Conservation (phyloP, 306 rosid species). For the Morella rubra region DNA sequence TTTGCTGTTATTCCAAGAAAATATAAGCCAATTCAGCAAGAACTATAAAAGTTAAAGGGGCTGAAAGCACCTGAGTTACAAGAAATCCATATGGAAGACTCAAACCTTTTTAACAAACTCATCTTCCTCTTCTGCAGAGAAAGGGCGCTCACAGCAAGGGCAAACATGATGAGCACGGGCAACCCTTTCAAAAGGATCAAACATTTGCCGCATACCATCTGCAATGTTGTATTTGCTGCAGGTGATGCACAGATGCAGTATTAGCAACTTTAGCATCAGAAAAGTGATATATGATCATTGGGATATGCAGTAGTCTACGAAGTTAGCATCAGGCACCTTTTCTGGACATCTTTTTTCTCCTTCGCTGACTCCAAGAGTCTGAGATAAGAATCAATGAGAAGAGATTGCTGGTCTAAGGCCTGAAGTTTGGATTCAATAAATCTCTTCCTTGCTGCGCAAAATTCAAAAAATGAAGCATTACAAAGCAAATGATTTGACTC, state of each 20-base stretch:
- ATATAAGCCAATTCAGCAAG: constrained; percentile 29
- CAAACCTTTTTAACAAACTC: constrained; percentile 87
- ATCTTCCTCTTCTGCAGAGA: constrained; percentile 91
- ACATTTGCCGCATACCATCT: constrained; percentile 93
- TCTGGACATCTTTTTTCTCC: constrained; percentile 76
- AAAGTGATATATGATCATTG: constrained; percentile 8
- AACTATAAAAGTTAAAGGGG: background rate
- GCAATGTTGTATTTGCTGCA: constrained; percentile 84
- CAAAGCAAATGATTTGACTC: constrained; percentile 9
- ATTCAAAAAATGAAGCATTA: constrained; percentile 14
- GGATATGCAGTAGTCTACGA: constrained; percentile 20
- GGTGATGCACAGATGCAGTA: constrained; percentile 33
- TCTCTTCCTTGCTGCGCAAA: constrained; percentile 79
- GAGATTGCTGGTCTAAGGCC: constrained; percentile 64
- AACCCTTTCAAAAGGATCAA: constrained; percentile 93
- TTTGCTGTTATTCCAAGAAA: constrained; percentile 62
- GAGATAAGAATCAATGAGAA: constrained; percentile 62
- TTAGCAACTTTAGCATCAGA: constrained; percentile 29
- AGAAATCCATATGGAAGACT: background rate
- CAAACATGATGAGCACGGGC: constrained; percentile 90
- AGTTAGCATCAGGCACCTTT: constrained; percentile 51
- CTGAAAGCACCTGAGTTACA: background rate
- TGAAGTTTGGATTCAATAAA: constrained; percentile 72
- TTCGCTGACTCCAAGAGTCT: constrained; percentile 63
- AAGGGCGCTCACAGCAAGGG: constrained; percentile 95